Evolutionary conservation across 495 filamentous ascomycete genomes (phyloP).

Genomic region (Aspergillus affinis): DNA sequence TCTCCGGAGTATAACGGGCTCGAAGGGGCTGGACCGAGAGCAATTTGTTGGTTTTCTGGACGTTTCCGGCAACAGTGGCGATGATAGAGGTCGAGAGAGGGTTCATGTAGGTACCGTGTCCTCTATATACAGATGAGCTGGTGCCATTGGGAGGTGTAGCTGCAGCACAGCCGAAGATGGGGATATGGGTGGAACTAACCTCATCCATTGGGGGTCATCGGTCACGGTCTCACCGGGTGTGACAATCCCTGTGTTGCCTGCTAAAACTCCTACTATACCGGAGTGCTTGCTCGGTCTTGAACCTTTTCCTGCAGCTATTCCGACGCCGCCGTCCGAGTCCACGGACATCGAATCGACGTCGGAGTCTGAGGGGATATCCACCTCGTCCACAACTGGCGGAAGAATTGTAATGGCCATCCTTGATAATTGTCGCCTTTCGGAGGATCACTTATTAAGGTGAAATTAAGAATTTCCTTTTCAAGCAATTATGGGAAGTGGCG

Average conservation of each 20-base stretch:
- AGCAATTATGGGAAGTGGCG: neutral
- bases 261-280: conserved; percentile 29
- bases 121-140: conserved; percentile 45
- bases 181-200: conserved; percentile 44
- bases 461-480: neutral
- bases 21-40: conserved; percentile 85
- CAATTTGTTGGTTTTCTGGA: conserved; percentile 92
- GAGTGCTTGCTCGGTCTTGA: conserved; percentile 43
- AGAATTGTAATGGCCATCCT: conserved; percentile 80
- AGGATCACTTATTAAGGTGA: neutral
- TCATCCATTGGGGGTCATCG: conserved; percentile 94
- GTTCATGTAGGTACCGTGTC: conserved; percentile 76
- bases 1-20: conserved; percentile 92
- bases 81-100: conserved; percentile 65
- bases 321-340: conserved; percentile 63
- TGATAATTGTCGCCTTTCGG: neutral
- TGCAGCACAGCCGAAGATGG: neutral
- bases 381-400: conserved; percentile 54
- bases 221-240: conserved; percentile 91
- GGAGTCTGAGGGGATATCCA: conserved; percentile 28
- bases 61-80: conserved; percentile 81
- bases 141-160: neutral
- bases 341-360: conserved; percentile 48
- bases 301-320: conserved; percentile 41
- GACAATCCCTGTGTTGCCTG: conserved; percentile 56